phyloP scores from a whole-genome alignment of 2,329 filamentous ascomycete species.

The Fusarium siculi region DNA sequence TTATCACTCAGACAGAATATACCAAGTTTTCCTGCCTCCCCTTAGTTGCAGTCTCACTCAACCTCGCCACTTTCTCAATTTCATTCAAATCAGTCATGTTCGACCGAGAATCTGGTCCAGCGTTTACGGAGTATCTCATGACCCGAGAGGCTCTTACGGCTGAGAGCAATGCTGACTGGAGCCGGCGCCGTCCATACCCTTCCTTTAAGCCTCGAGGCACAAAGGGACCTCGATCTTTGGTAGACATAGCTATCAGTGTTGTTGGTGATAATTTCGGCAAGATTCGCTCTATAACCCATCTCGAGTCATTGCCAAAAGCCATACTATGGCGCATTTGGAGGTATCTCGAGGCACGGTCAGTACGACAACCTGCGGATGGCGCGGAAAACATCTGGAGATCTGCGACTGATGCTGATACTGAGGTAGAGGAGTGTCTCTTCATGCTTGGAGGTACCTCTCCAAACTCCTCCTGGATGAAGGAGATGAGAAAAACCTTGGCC shows the following conservation, averaged over 20 bases:
- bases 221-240: constrained; percentile 51
- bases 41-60: background rate
- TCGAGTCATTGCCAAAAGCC: constrained; percentile 50
- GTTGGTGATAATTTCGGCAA: constrained; percentile 52
- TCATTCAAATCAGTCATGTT: constrained; percentile 44
- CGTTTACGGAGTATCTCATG: constrained; percentile 52
- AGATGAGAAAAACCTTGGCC: constrained; percentile 49
- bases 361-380: constrained; percentile 5
- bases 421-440: constrained; percentile 50
- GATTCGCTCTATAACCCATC: constrained; percentile 46
- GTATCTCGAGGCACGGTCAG: constrained; percentile 54
- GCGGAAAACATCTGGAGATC: background rate
- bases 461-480: constrained; percentile 47
- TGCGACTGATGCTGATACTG: background rate
- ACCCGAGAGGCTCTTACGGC: constrained; percentile 41
- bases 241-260: constrained; percentile 53
- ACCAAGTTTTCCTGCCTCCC: background rate
- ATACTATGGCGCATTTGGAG: constrained; percentile 53
- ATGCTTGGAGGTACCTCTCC: constrained; percentile 55
- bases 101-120: constrained; percentile 49
- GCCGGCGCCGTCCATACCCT: constrained; percentile 46
- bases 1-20: background rate
- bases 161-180: constrained; percentile 49
- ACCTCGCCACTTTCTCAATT: background rate
- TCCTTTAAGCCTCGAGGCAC: constrained; percentile 40